Conservation (phyloP, 73 alveolate genomes). For the Uronychia setigera region DNA sequence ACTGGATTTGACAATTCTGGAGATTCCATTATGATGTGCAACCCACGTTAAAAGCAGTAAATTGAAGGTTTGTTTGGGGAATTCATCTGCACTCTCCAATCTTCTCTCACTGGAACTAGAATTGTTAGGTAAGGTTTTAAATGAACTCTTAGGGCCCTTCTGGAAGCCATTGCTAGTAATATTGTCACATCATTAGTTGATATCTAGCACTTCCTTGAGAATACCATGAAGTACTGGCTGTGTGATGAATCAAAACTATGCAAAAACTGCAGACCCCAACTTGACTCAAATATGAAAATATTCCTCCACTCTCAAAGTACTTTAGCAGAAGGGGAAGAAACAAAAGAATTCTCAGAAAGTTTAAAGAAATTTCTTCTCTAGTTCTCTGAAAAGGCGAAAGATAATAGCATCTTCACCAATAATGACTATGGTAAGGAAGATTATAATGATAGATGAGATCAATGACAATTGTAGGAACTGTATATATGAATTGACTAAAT, state of each 20-base stretch:
- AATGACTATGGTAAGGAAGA: slow-evolving; percentile 22
- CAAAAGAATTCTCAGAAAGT: neutral
- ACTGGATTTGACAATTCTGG: slow-evolving; percentile 72
- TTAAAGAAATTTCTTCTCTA: neutral
- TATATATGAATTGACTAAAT: slow-evolving; percentile 23
- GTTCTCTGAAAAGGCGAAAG: neutral
- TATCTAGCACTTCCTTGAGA: slow-evolving; percentile 29
- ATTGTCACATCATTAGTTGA: slow-evolving; percentile 31
- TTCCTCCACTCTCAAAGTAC: no score
- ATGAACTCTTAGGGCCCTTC: slow-evolving; percentile 22
- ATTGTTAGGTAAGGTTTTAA: slow-evolving; percentile 11
- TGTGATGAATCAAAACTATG: slow-evolving; percentile 13
- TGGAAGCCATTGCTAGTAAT: slow-evolving; percentile 60
- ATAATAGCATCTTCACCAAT: neutral
- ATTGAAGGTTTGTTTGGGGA: slow-evolving; percentile 22
- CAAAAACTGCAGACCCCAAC: slow-evolving; percentile 5
- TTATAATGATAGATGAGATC: neutral
- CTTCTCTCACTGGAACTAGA: slow-evolving; percentile 35
- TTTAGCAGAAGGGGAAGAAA: slow-evolving; percentile 1
- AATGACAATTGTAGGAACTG: slow-evolving; percentile 52
- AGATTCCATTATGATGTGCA: slow-evolving; percentile 65
- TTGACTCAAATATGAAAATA: neutral
- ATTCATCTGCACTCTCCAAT: slow-evolving; percentile 18
- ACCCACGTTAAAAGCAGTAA: neutral
- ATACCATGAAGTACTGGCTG: slow-evolving; percentile 41